Base-by-base conservation (phyloP, 2,329 filamentous ascomycete species). In the Diplocarpon rosae region DNA sequence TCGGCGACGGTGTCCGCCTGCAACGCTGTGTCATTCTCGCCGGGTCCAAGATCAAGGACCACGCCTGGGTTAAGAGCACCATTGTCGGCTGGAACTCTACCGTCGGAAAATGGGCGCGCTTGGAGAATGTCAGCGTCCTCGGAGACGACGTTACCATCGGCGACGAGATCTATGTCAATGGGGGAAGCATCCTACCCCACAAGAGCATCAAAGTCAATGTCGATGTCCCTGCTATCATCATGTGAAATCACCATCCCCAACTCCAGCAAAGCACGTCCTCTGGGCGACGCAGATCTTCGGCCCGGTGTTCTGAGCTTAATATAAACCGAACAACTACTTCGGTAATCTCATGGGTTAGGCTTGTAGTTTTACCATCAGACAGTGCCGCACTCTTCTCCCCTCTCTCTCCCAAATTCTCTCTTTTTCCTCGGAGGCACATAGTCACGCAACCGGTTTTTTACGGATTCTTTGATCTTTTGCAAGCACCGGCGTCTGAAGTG, bases 171-270 rank as follows among this genome's bases (percentile, higher is more conserved):
- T 95, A 96, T 67, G 92, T 95, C 67, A 98, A 98, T 66, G 90
- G 90, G 59, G 88, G 89, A 60, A 93, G 85, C 59, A 83, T 98
- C 51, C 72, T 98, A 53, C 90, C 90, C 6, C 90, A 98, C 72
- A 98, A 98, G 83, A 92, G 83, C 65, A 96, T 98, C 76, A 96
- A 96, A 77, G 78, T 83, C 60, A 98, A 98, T 66, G 86, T 98
- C 59, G 92, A 98, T 66, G 77, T 76, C 24, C 77, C 77, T 17
- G 76, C 77, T 49, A 80, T 81, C 54, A 81, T 81, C 62, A 81
- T 81, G 77, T 81, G 71, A 70, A 47, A 41, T 6, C 37, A 39
- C 41, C 28, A 36, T 43, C 12, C 34, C 13, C 31, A 36, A 36
- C 32, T 29, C 30, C 30, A 9, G 11, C 30, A 32, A 12, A 3